Percentiles rank a stretch among this genome's conserved stretches.
Conservation (phyloP, 257 asterid genomes). For the Scutellaria galericulata region DNA sequence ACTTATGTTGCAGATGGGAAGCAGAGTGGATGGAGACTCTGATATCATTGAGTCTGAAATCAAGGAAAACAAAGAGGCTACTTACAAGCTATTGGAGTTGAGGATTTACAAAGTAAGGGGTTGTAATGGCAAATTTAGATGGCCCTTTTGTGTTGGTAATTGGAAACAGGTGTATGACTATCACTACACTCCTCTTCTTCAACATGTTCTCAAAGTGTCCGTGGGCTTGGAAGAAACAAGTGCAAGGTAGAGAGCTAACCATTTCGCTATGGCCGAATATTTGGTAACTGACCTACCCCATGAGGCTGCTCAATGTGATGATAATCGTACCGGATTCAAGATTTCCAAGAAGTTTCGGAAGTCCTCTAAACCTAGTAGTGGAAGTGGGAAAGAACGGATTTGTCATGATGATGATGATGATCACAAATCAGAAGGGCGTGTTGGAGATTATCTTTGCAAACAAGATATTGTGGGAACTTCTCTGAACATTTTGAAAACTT, state of each 20-base stretch:
- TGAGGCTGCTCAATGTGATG: no score
- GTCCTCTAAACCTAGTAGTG: no score
- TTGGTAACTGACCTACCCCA: no score
- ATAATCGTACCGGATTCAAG: no score
- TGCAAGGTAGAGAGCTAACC: not conserved
- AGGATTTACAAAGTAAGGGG: no score
- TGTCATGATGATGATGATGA: no score
- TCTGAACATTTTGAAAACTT: no score
- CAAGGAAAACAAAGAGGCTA: not conserved
- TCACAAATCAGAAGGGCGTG: no score
- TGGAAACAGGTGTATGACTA: not conserved
- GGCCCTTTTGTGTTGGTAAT: conserved; percentile 1
- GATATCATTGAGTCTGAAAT: conserved; percentile 8
- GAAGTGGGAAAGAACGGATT: no score
- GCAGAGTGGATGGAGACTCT: not conserved
- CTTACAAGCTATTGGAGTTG: not conserved
- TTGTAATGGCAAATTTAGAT: not conserved
- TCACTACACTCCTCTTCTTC: not conserved
- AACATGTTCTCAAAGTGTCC: not conserved
- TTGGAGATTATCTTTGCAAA: no score
- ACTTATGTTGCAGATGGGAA: not conserved
- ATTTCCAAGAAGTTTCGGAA: no score
- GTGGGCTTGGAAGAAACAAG: not conserved
- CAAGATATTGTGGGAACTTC: no score
- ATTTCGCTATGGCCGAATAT: not conserved